Evolutionary conservation across 2,329 filamentous ascomycete species (phyloP).

Genomic region (Ophiostoma montium): DNA sequence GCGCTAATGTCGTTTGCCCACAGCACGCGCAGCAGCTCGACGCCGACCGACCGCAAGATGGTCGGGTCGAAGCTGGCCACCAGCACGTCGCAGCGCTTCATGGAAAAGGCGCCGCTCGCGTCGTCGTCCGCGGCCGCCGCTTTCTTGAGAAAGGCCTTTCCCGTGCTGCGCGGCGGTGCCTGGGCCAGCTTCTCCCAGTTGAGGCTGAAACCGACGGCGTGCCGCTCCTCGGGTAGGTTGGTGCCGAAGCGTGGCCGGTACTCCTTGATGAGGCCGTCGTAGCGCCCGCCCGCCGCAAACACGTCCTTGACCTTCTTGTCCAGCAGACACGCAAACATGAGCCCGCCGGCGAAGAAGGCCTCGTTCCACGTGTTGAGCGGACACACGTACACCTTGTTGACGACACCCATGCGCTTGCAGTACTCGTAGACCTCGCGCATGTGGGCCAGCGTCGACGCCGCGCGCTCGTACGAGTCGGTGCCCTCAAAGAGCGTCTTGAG

Average conservation of each 20-base stretch:
- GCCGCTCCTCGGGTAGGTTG: constrained; percentile 45
- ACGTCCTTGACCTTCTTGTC: constrained; percentile 75
- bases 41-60: constrained; percentile 58
- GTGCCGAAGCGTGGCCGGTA: constrained; percentile 57
- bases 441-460: constrained; percentile 64
- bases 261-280: constrained; percentile 78
- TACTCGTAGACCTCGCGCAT: constrained; percentile 67
- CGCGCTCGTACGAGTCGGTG: constrained; percentile 56
- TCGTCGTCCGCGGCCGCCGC: constrained; percentile 49
- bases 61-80: constrained; percentile 75
- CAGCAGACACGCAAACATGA: constrained; percentile 83
- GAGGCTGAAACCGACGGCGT: constrained; percentile 85
- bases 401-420: constrained; percentile 58
- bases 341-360: constrained; percentile 71
- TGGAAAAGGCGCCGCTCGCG: constrained; percentile 41
- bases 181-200: constrained; percentile 72
- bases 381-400: constrained; percentile 67
- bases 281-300: constrained; percentile 85
- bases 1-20: constrained; percentile 79
- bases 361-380: constrained; percentile 83
- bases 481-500: constrained; percentile 47
- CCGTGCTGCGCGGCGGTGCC: constrained; percentile 34
- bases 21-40: constrained; percentile 63
- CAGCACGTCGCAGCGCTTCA: constrained; percentile 69
- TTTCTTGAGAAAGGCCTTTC: constrained; percentile 50